Conservation (phyloP, 164 flowering plant species). For the Paratinospora sagittata region DNA sequence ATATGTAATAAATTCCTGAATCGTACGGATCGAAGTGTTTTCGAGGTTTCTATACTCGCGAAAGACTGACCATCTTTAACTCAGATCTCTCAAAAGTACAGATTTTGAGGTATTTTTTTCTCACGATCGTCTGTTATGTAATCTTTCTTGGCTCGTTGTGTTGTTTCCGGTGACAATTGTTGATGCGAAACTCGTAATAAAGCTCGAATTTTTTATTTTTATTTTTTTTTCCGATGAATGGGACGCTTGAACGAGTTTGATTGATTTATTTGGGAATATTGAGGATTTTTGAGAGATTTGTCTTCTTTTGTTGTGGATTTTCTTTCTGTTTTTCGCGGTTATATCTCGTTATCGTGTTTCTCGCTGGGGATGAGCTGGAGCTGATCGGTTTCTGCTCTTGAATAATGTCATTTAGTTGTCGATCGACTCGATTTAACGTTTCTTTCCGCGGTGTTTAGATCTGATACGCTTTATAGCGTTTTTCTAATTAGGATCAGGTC, state of each 20-base stretch:
- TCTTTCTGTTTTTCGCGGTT: not conserved
- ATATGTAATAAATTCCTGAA: not conserved
- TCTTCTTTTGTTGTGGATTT: not conserved
- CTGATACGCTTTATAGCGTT: not conserved
- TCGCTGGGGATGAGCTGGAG: not conserved
- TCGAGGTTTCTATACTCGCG: not conserved
- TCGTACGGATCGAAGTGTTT: not conserved
- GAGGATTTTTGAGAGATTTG: not conserved
- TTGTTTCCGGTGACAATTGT: not conserved
- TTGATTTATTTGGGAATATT: not conserved
- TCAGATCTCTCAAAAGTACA: not conserved
- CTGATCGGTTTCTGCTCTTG: not conserved
- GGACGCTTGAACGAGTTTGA: not conserved
- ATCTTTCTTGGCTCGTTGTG: not conserved
- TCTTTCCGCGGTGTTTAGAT: not conserved
- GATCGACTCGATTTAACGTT: not conserved
- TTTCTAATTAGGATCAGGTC: not conserved
- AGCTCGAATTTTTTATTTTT: not conserved
- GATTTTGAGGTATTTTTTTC: not conserved
- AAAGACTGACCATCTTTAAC: not conserved
- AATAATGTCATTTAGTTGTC: not conserved
- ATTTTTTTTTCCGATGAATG: not conserved
- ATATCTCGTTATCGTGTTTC: not conserved
- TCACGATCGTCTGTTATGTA: not conserved
- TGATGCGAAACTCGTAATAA: not conserved